These are phyloP conservation scores for Suillus decipiens DNA, from an alignment of 768 basidiomycete species.

Conservation along the genomic window DNA sequence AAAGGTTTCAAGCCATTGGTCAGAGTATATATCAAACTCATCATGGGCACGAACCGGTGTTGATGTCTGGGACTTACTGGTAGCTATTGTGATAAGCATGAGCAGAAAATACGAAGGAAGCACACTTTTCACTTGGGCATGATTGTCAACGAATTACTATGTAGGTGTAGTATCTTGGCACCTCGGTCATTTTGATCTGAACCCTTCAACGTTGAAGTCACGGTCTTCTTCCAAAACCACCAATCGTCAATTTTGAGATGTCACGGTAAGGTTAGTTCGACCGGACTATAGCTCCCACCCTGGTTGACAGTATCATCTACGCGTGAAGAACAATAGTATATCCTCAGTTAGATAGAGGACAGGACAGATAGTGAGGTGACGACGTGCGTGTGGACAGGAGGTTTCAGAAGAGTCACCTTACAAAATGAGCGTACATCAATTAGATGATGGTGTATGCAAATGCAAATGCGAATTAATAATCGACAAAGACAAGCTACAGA, in stretches of 20 bases:
- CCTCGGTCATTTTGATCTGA: too few species aligned
- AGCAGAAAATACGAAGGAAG: not conserved
- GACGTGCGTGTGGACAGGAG: not conserved
- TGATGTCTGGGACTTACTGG: not conserved
- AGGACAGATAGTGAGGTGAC: not conserved
- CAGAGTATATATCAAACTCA: not conserved
- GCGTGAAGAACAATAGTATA: not conserved
- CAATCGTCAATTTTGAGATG: not conserved
- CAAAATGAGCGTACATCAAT: not conserved
- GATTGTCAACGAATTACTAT: not conserved
- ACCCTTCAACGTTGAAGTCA: not conserved
- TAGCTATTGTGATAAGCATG: not conserved
- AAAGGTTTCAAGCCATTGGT: not conserved
- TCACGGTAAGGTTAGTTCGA: not conserved
- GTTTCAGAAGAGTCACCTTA: not conserved
- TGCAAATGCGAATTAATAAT: not conserved
- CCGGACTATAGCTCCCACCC: not conserved
- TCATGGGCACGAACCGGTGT: not conserved
- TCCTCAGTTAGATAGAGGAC: not conserved
- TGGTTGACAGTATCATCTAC: not conserved
- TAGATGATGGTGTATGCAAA: not conserved
- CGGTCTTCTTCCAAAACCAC: not conserved
- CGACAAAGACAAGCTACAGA: constrained; percentile 44
- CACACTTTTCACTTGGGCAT: not conserved
- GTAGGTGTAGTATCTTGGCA: not conserved